These are phyloP conservation scores for Bipolaris sorokiniana DNA, from an alignment of 2,329 filamentous ascomycete genomes.

Conservation along the genomic window DNA sequence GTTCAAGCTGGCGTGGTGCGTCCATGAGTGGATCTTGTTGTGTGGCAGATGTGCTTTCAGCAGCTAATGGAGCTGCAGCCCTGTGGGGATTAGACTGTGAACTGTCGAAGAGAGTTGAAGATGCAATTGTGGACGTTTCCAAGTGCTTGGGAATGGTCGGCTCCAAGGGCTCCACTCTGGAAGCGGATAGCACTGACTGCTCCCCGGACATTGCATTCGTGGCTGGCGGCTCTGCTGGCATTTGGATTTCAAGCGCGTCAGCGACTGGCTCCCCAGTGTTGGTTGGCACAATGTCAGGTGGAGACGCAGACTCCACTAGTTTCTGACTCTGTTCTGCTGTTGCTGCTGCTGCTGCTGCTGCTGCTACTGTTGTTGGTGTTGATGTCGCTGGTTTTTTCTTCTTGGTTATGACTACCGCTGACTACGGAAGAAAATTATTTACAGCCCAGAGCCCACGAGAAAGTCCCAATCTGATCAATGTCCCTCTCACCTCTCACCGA, in stretches of 20 bases:
- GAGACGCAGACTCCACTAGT: slow-evolving; percentile 35
- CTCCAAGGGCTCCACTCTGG: slow-evolving; percentile 18
- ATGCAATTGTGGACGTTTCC: slow-evolving; percentile 28
- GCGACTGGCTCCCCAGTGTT: slow-evolving; percentile 30
- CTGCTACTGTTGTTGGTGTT: background rate
- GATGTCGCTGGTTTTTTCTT: slow-evolving; percentile 43
- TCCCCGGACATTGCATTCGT: slow-evolving; percentile 14
- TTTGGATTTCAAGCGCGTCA: slow-evolving; percentile 23
- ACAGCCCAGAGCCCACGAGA: slow-evolving; percentile 14
- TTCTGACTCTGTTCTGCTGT: slow-evolving; percentile 30
- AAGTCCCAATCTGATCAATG: slow-evolving; percentile 27
- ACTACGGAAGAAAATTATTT: slow-evolving; percentile 30
- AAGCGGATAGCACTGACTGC: slow-evolving; percentile 17
- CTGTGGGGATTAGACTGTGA: slow-evolving; percentile 12
- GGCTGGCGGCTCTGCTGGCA: slow-evolving; percentile 27
- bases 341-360: background rate
- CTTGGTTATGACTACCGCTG: slow-evolving; percentile 38
- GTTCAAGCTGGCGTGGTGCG: slow-evolving; percentile 6
- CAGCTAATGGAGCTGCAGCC: slow-evolving; percentile 4
- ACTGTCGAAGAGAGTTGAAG: slow-evolving; percentile 16
- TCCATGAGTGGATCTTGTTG: slow-evolving; percentile 13
- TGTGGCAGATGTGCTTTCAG: slow-evolving; percentile 8
- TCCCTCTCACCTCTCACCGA: slow-evolving; percentile 34
- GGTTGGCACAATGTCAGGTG: slow-evolving; percentile 33
- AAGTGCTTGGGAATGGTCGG: slow-evolving; percentile 23